A percentile compares a stretch with the other conserved stretches of the same genome.
These are phyloP conservation scores for Penicillium sp. DNA, from an alignment of 2,329 filamentous ascomycete species.

Conservation along the genomic window DNA sequence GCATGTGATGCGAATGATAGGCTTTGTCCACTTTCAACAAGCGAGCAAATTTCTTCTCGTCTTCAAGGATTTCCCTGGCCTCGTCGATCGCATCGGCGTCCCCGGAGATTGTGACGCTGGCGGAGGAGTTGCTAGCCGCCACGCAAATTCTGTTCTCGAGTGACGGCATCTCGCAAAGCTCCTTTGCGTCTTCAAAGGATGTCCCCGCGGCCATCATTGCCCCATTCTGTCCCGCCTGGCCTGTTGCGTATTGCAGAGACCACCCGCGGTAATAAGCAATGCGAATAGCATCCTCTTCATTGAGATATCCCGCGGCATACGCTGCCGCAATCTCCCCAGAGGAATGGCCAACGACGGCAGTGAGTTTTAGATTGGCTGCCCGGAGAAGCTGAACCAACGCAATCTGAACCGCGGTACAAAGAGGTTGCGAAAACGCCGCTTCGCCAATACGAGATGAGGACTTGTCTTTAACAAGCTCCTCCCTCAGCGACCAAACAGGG, in stretches of 20 bases:
- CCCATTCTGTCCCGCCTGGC: slow-evolving; percentile 29
- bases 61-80: slow-evolving; percentile 31
- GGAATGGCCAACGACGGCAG: slow-evolving; percentile 50
- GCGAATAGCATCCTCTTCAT: slow-evolving; percentile 44
- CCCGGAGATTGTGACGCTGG: slow-evolving; percentile 49
- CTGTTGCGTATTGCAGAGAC: slow-evolving; percentile 23
- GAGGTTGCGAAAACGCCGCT: slow-evolving; percentile 25
- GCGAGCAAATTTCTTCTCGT: slow-evolving; percentile 41
- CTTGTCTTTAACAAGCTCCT: slow-evolving; percentile 19
- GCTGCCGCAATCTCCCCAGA: slow-evolving; percentile 54
- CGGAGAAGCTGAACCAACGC: slow-evolving; percentile 28
- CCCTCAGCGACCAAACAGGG: slow-evolving; percentile 23
- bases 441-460: slow-evolving; percentile 19
- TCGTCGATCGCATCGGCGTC: slow-evolving; percentile 39
- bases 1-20: slow-evolving; percentile 50
- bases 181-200: slow-evolving; percentile 37
- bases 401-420: slow-evolving; percentile 32
- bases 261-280: slow-evolving; percentile 51
- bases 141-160: slow-evolving; percentile 34
- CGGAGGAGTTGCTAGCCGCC: slow-evolving; percentile 44
- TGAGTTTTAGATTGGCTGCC: slow-evolving; percentile 35
- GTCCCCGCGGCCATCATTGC: slow-evolving; percentile 53
- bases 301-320: slow-evolving; percentile 50
- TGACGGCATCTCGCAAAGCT: slow-evolving; percentile 25
- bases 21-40: slow-evolving; percentile 45